These are phyloP conservation scores for Daldinia childiae DNA, from an alignment of 495 filamentous ascomycete species.

Conservation along the genomic window DNA sequence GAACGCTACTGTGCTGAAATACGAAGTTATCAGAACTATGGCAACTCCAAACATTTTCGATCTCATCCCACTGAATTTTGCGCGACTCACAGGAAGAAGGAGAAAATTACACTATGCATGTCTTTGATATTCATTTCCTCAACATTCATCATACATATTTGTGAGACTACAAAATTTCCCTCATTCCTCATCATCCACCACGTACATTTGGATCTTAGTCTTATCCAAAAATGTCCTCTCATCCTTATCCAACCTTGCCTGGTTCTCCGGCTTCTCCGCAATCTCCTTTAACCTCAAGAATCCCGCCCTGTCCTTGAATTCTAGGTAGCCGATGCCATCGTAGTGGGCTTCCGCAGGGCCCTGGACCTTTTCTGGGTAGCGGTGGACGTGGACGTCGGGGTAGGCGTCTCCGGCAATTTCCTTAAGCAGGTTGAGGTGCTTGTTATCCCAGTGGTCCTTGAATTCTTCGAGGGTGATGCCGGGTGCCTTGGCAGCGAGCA, in stretches of 20 bases:
- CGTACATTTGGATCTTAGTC: not conserved
- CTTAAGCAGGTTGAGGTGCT: not conserved
- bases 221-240: slow-evolving; percentile 1
- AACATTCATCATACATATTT: not conserved
- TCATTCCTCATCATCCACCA: not conserved
- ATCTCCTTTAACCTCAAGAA: slow-evolving; percentile 1
- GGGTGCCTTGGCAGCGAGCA: not conserved
- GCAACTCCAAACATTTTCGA: too few species aligned
- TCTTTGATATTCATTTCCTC: not conserved
- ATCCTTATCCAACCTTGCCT: not conserved
- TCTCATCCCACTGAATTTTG: too few species aligned
- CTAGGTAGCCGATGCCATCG: not conserved
- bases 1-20: not conserved
- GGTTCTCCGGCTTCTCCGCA: slow-evolving; percentile 1
- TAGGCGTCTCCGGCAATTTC: not conserved
- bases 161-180: not conserved
- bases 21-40: not conserved
- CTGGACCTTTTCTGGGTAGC: not conserved
- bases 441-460: not conserved
- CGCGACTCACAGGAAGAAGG: too few species aligned
- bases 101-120: too few species aligned
- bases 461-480: slow-evolving; percentile 3
- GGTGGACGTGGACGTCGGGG: not conserved
- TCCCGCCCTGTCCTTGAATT: not conserved
- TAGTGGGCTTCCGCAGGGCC: not conserved